phyloP scores from a whole-genome alignment of 2,329 filamentous ascomycete species.

The Tricladium varicosporioides region DNA sequence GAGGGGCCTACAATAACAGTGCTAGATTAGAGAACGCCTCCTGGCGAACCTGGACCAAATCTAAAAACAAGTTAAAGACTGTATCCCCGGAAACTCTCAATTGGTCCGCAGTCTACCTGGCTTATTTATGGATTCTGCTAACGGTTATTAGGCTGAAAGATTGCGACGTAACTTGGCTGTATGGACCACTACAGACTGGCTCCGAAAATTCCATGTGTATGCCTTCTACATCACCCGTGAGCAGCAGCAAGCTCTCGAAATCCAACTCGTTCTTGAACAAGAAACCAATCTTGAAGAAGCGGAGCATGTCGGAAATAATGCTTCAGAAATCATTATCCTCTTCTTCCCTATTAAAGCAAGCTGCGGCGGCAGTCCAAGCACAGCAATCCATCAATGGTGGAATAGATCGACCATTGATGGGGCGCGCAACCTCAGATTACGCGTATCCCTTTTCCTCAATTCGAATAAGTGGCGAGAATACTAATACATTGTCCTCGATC shows the following conservation, averaged over 20 bases:
- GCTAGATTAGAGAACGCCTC: conserved; percentile 90
- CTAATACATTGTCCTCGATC: conserved; percentile 61
- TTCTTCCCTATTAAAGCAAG: conserved; percentile 79
- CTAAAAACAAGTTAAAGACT: conserved; percentile 82
- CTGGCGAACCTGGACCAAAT: conserved; percentile 95
- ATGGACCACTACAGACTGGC: conserved; percentile 83
- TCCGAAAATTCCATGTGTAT: conserved; percentile 52
- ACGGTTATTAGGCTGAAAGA: conserved; percentile 77
- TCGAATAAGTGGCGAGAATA: conserved; percentile 59
- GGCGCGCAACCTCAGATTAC: conserved; percentile 67
- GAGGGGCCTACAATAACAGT: conserved; percentile 76
- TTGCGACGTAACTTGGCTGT: conserved; percentile 95
- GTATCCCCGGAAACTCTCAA: conserved; percentile 90
- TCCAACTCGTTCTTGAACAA: conserved; percentile 58
- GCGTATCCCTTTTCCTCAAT: conserved; percentile 62
- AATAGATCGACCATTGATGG: conserved; percentile 50
- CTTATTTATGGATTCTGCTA: conserved; percentile 20
- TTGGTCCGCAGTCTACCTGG: conserved; percentile 61
- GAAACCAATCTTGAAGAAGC: conserved; percentile 88
- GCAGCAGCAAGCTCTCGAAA: conserved; percentile 55
- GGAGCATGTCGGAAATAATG: conserved; percentile 94
- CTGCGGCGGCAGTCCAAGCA: conserved; percentile 38
- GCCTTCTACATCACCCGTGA: conserved; percentile 40
- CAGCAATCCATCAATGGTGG: conserved; percentile 48
- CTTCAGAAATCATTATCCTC: conserved; percentile 84